A percentile compares a stretch with the other conserved stretches of the same genome.
Evolutionary conservation across 371 early-diverging fungal species (phyloP).

Genomic region (Umbelopsis sp.): DNA sequence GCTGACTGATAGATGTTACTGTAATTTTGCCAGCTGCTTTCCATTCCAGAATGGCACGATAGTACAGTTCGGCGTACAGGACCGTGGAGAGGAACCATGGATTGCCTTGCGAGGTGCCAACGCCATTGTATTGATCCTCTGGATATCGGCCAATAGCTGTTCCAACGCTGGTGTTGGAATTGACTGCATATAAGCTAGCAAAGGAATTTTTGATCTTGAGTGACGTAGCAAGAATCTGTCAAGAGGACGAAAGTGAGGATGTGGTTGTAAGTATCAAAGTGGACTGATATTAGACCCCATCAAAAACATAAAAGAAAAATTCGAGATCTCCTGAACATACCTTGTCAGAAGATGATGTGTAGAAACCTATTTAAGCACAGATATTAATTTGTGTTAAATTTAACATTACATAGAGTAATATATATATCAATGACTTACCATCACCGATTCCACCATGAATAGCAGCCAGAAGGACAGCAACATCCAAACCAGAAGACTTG

Average conservation of each 20-base stretch:
- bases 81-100: slow-evolving; percentile 77
- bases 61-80: slow-evolving; percentile 68
- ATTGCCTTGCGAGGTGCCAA: slow-evolving; percentile 60
- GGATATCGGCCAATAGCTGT: slow-evolving; percentile 75
- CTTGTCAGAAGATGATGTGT: slow-evolving; percentile 50
- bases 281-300: not conserved
- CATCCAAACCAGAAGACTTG: slow-evolving; percentile 60
- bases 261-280: too few relatives aligned
- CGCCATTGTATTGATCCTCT: slow-evolving; percentile 74
- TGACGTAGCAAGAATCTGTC: slow-evolving; percentile 56
- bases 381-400: not conserved
- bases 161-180: slow-evolving; percentile 36
- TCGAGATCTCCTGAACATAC: slow-evolving; percentile 10
- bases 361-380: slow-evolving; percentile 32
- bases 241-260: slow-evolving; percentile 13
- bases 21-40: slow-evolving; percentile 28
- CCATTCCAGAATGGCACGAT: slow-evolving; percentile 49
- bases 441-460: slow-evolving; percentile 46
- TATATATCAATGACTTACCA: slow-evolving; percentile 26
- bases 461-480: slow-evolving; percentile 63
- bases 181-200: slow-evolving; percentile 56
- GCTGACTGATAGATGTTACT: slow-evolving; percentile 45
- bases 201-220: slow-evolving; percentile 46
- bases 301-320: not conserved
- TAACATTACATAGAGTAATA: not conserved